Evolutionary conservation across 352 stramenopile genomes (phyloP).

Genomic region (Globisporangium perplexum): DNA sequence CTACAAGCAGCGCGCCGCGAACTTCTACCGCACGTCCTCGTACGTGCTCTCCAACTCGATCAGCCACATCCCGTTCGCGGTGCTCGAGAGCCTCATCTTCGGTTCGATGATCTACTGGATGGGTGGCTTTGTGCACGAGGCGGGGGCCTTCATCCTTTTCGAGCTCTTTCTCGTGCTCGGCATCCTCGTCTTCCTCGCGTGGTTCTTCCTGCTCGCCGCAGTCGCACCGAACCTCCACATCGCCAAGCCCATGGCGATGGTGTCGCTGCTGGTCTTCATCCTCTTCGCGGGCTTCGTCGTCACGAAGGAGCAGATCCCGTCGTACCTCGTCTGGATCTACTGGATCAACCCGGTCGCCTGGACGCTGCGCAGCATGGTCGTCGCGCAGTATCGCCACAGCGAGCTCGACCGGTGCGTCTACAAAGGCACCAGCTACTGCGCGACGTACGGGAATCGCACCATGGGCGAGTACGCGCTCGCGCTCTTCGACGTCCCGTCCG

Average conservation of each 20-base stretch:
- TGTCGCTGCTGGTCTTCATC: slow-evolving; percentile 58
- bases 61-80: slow-evolving; percentile 47
- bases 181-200: slow-evolving; percentile 38
- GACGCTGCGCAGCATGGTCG: slow-evolving; percentile 32
- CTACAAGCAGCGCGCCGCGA: slow-evolving; percentile 85
- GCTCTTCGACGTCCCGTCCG: slow-evolving; percentile 36
- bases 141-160: slow-evolving; percentile 63
- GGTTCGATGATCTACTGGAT: slow-evolving; percentile 86
- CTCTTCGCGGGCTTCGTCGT: slow-evolving; percentile 63
- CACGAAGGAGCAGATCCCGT: slow-evolving; percentile 41
- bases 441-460: slow-evolving; percentile 20
- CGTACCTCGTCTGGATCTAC: slow-evolving; percentile 66
- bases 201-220: slow-evolving; percentile 50
- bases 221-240: slow-evolving; percentile 36
- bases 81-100: slow-evolving; percentile 82
- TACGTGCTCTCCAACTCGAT: slow-evolving; percentile 66
- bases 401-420: slow-evolving; percentile 33
- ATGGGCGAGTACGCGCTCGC: slow-evolving; percentile 47
- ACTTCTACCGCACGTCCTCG: slow-evolving; percentile 82
- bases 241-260: slow-evolving; percentile 50
- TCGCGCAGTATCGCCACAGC: slow-evolving; percentile 40
- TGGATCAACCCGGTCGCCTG: slow-evolving; percentile 66
- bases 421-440: slow-evolving; percentile 36
- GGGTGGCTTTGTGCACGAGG: slow-evolving; percentile 52
- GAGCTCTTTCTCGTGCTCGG: slow-evolving; percentile 62